Evolutionary conservation across 1,139 yeast species (phyloP).

Genomic region (Pneumocystis jirovecii): DNA sequence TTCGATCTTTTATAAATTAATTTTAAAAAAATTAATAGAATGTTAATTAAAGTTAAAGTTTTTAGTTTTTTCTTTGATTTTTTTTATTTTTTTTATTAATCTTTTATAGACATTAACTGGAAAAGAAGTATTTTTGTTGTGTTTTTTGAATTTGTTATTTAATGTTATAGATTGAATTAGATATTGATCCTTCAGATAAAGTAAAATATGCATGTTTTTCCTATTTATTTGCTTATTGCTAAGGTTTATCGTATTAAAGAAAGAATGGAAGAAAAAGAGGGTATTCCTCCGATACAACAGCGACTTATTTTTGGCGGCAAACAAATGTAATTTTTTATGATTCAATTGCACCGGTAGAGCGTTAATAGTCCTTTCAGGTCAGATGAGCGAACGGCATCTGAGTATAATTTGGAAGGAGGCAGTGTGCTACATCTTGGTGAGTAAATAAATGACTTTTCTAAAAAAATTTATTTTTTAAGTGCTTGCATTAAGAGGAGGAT

Average conservation of each 20-base stretch:
- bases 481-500: not conserved
- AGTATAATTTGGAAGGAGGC: conserved; percentile 50
- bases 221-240: not conserved
- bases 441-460: not conserved
- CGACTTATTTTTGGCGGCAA: conserved; percentile 81
- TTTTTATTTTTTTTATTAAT: not conserved
- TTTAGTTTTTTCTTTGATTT: conserved; percentile 12
- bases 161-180: conserved; percentile 46
- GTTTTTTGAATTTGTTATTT: not conserved
- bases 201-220: conserved; percentile 22
- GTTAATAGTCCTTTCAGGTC: conserved; percentile 27
- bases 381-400: conserved; percentile 55
- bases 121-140: conserved; percentile 39
- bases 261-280: conserved; percentile 89
- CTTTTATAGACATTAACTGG: conserved; percentile 48
- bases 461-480: not conserved
- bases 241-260: conserved; percentile 72
- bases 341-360: conserved; percentile 12
- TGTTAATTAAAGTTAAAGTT: conserved; percentile 54
- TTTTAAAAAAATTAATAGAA: conserved; percentile 16
- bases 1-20: not conserved
- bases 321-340: conserved; percentile 40
- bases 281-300: conserved; percentile 94
- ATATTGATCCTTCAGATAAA: conserved; percentile 60
- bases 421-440: conserved; percentile 62